Evolutionary conservation across 1,284 basidiomycete species (phyloP).

Genomic region (Golubevia sp.): DNA sequence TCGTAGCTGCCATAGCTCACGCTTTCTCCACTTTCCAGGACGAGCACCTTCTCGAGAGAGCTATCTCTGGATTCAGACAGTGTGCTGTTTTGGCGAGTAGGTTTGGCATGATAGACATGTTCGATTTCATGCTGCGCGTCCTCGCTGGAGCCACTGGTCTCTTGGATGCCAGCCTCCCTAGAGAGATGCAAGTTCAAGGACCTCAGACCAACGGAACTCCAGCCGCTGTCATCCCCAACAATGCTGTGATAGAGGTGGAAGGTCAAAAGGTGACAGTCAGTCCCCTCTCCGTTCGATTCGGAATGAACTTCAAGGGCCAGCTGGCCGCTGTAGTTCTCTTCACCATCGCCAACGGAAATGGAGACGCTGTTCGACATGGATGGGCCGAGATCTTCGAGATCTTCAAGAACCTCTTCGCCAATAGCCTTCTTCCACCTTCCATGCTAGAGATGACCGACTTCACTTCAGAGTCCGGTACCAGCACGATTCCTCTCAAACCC

Average conservation of each 20-base stretch:
- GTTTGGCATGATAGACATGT: slow-evolving; percentile 52
- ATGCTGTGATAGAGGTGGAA: slow-evolving; percentile 40
- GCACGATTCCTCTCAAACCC: neutral
- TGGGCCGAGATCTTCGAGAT: slow-evolving; percentile 53
- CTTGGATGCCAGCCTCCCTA: slow-evolving; percentile 21
- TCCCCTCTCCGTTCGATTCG: slow-evolving; percentile 52
- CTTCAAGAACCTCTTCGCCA: slow-evolving; percentile 51
- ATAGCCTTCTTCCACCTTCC: slow-evolving; percentile 36
- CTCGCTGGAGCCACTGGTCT: slow-evolving; percentile 50
- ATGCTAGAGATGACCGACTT: slow-evolving; percentile 45
- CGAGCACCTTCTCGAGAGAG: slow-evolving; percentile 55
- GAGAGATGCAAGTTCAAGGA: neutral
- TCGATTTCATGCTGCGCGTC: slow-evolving; percentile 58
- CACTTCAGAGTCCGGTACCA: neutral
- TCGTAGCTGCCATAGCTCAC: slow-evolving; percentile 56
- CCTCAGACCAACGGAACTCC: slow-evolving; percentile 8
- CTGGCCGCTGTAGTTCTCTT: slow-evolving; percentile 58
- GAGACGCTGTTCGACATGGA: slow-evolving; percentile 43
- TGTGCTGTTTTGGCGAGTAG: slow-evolving; percentile 55
- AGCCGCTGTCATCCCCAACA: slow-evolving; percentile 13
- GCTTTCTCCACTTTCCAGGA: slow-evolving; percentile 54
- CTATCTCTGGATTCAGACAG: slow-evolving; percentile 56
- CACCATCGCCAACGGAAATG: slow-evolving; percentile 57
- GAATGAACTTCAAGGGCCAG: slow-evolving; percentile 59
- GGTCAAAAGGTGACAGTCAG: slow-evolving; percentile 41